These are phyloP conservation scores for Sistotremastrum niveocremeum DNA, from an alignment of 768 basidiomycete species.

Conservation along the genomic window DNA sequence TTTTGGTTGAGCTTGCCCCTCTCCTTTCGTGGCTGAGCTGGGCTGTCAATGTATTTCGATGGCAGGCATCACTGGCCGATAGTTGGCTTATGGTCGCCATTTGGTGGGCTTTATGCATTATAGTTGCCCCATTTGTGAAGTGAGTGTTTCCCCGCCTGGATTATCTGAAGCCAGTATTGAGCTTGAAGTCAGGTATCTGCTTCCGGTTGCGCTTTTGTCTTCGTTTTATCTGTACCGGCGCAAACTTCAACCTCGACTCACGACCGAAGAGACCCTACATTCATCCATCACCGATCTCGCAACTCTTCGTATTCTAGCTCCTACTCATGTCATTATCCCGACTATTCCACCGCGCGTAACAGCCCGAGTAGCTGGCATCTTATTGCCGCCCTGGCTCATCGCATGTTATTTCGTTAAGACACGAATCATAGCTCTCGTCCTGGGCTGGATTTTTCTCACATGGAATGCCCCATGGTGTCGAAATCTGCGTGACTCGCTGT, in stretches of 20 bases:
- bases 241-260: constrained; percentile 6
- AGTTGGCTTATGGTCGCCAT: constrained; percentile 50
- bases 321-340: constrained; percentile 17
- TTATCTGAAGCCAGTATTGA: background rate
- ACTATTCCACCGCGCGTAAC: constrained; percentile 21
- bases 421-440: constrained; percentile 43
- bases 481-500: constrained; percentile 39
- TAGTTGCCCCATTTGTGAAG: constrained; percentile 38
- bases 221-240: constrained; percentile 19
- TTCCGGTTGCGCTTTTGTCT: constrained; percentile 39
- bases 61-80: constrained; percentile 44
- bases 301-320: constrained; percentile 46
- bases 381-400: constrained; percentile 55
- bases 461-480: constrained; percentile 58
- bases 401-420: constrained; percentile 50
- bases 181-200: constrained; percentile 30
- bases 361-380: constrained; percentile 40
- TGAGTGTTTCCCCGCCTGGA: constrained; percentile 14
- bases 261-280: constrained; percentile 35
- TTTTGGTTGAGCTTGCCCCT: constrained; percentile 51
- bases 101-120: constrained; percentile 73
- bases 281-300: constrained; percentile 50
- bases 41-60: constrained; percentile 36
- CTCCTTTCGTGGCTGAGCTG: constrained; percentile 30
- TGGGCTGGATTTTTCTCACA: constrained; percentile 44